These are phyloP conservation scores for Notholithocarpus densiflorus DNA, from an alignment of 306 rosid species.

Conservation along the genomic window DNA sequence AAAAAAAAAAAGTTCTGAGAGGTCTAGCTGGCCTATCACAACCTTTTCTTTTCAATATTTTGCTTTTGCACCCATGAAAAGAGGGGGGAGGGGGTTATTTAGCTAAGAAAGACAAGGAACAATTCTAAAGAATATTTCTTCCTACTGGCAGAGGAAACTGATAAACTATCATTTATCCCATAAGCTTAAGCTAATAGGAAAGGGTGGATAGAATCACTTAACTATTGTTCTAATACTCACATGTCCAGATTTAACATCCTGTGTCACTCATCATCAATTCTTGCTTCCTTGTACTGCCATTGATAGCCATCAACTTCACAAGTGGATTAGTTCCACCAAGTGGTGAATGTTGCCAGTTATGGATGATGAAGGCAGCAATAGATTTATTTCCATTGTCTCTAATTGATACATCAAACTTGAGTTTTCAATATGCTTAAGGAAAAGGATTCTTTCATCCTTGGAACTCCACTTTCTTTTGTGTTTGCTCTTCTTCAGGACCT, in stretches of 20 bases:
- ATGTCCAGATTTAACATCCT: not conserved
- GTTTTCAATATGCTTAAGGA: not conserved
- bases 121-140: not conserved
- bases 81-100: not conserved
- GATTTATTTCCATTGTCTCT: not conserved
- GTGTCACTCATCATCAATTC: not conserved
- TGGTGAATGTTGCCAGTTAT: not conserved
- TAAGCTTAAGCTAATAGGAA: no score
- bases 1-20: not conserved
- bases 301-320: not conserved
- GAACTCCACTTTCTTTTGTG: not conserved
- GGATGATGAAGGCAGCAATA: not conserved
- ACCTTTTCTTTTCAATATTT: not conserved
- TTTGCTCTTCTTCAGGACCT: not conserved
- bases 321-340: not conserved
- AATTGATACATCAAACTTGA: not conserved
- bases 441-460: not conserved
- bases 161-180: not conserved
- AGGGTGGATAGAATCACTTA: no score
- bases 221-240: no score
- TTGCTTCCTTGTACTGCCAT: not conserved
- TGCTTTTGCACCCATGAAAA: not conserved
- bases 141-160: not conserved
- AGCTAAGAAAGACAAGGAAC: not conserved
- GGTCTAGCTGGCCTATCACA: not conserved